Evolutionary conservation across 495 filamentous ascomycete species (phyloP), one percentile per base, ranked within the genome.

Genomic region (Xylaria cubensis): DNA sequence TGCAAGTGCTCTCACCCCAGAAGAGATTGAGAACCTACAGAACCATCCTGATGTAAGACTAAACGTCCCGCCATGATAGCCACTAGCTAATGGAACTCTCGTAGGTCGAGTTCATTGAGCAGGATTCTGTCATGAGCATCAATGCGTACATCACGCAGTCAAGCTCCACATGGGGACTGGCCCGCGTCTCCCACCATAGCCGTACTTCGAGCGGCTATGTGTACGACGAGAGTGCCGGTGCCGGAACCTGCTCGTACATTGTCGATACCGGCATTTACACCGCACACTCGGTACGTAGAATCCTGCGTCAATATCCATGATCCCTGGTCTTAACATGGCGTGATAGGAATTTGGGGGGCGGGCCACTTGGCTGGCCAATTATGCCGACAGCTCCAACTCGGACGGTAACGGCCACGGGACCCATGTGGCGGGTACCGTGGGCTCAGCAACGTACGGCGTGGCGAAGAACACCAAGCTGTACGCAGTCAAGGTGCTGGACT

Each of bases 251-350:
- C 70, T 82, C 86, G 69, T 92, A 91, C 70, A 82, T 92, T 63
- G 84, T 92, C 70, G 90, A 88, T 75, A 86, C 84, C 8, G 90
- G 90, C 71, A 88, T 91, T 77, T 83, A 86, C 74, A 86, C 79
- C 29, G 59, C 73, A 15, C 90, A 92, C 78, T 87, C 79, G 87
- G 89, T 73, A 90, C 84, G 53, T 86, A 13, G n/a, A 42, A 42
- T 46, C 29, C 34, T 15, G 15, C 17, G 19, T 36, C n/a, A 4
- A 36, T 41, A 70, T 64, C 1, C 3, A 19, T 61, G 44, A 59
- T 46, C 56, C 56, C 34, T 48, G 19, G 32, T 29, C 17, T 26
- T 62, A 44, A 51, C 53, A 39, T 55, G 21, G 13, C 61, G 24
- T 41, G 4, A n/a, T 59, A 83, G 81, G 74, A 85, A 62, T 85